Percentiles rank a stretch among this genome's conserved stretches.
Conservation (phyloP, 345 rosid species). For the Hibiscus trionum region DNA sequence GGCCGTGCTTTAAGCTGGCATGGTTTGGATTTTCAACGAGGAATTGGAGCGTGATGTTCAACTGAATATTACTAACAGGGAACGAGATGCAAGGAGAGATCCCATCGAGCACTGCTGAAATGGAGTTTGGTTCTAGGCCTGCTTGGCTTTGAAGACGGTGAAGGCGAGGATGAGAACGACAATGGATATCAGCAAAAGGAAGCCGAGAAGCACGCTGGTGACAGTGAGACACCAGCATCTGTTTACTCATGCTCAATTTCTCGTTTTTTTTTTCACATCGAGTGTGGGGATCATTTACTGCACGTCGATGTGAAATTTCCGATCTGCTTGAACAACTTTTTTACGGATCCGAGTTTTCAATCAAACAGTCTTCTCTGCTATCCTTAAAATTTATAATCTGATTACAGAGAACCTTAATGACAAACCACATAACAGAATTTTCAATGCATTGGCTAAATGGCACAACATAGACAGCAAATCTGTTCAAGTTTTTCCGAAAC, state of each 20-base stretch:
- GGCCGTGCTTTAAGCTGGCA: constrained; percentile 36
- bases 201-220: not conserved
- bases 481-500: not conserved
- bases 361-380: no score
- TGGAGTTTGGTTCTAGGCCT: constrained; percentile 16
- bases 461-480: not conserved
- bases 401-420: not conserved
- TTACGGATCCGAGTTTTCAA: no score
- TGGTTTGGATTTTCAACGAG: constrained; percentile 31
- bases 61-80: constrained; percentile 18
- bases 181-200: constrained; percentile 20
- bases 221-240: constrained; percentile 14
- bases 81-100: constrained; percentile 29
- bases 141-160: constrained; percentile 35
- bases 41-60: constrained; percentile 34
- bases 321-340: no score
- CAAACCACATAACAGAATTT: not conserved
- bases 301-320: no score
- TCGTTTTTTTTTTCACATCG: no score
- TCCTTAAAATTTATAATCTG: no score
- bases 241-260: not conserved
- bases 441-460: not conserved
- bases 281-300: no score
- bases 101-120: constrained; percentile 33
- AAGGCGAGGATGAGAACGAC: constrained; percentile 31